phyloP scores from a whole-genome alignment of 305 asterid species.

The Ilex paraguariensis region DNA sequence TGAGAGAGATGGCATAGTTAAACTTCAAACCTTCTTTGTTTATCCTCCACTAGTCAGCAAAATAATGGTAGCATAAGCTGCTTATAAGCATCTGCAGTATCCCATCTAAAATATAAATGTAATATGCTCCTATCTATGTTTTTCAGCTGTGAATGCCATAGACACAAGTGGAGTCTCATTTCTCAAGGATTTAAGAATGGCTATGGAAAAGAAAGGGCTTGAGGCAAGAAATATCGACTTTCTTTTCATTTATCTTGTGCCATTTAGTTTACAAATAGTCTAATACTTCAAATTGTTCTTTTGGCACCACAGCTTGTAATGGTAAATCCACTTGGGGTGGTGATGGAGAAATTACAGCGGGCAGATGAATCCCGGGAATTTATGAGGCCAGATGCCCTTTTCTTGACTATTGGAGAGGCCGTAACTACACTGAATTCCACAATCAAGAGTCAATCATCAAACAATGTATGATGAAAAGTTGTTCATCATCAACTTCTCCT shows the following conservation, averaged over 20 bases:
- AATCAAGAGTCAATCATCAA: conserved; percentile 43
- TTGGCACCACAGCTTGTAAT: conserved; percentile 50
- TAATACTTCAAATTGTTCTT: too few relatives aligned
- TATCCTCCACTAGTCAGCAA: too few relatives aligned
- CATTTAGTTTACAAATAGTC: background rate
- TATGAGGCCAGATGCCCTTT: conserved; percentile 48
- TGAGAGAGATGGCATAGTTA: too few relatives aligned
- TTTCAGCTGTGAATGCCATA: conserved; percentile 69
- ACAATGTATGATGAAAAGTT: conserved; percentile 25
- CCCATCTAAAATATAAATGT: too few relatives aligned
- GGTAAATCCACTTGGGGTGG: conserved; percentile 84
- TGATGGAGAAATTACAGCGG: conserved; percentile 63
- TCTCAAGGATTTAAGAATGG: conserved; percentile 65
- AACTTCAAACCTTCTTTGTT: too few relatives aligned
- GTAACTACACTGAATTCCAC: conserved; percentile 49
- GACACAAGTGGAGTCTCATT: conserved; percentile 82
- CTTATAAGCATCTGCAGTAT: background rate
- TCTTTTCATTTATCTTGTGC: background rate
- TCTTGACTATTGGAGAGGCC: conserved; percentile 89
- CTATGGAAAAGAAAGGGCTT: conserved; percentile 48
- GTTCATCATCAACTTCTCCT: too few relatives aligned
- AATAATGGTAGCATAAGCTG: too few relatives aligned
- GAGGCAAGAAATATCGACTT: conserved; percentile 47
- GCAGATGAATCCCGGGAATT: conserved; percentile 47
- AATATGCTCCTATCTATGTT: background rate